Conservation (phyloP, 1,139 yeast species). For the Suhomyces bribrorum region DNA sequence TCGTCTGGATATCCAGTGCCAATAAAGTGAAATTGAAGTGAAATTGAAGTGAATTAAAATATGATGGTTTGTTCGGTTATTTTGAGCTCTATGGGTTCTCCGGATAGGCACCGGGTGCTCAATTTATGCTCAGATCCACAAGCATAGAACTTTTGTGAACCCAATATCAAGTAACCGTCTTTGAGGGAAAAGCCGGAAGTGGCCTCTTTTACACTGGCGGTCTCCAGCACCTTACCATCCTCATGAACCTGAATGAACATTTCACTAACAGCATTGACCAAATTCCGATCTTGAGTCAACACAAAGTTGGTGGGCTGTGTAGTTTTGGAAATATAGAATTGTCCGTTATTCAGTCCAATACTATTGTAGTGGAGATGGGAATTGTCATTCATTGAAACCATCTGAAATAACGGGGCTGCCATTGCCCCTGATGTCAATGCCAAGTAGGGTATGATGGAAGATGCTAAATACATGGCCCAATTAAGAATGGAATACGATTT, state of each 20-base stretch:
- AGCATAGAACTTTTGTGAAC: slow-evolving; percentile 10
- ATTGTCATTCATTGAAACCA: slow-evolving; percentile 9
- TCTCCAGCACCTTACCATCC: slow-evolving; percentile 23
- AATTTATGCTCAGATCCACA: slow-evolving; percentile 9
- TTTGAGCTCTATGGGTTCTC: slow-evolving; percentile 15
- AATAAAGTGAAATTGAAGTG: too few species aligned
- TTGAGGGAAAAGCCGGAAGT: slow-evolving; percentile 9
- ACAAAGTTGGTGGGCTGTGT: slow-evolving; percentile 5
- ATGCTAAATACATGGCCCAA: slow-evolving; percentile 13
- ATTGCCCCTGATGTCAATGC: slow-evolving; percentile 22
- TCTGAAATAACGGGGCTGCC: slow-evolving; percentile 23
- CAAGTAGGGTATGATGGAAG: slow-evolving; percentile 18
- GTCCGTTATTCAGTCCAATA: slow-evolving; percentile 6
- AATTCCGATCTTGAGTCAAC: slow-evolving; percentile 10
- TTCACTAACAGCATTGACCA: slow-evolving; percentile 8
- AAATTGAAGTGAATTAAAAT: not conserved
- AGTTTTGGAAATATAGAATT: slow-evolving; percentile 4
- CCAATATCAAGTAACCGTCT: slow-evolving; percentile 12
- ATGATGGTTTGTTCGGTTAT: slow-evolving; percentile 8
- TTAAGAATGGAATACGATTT: too few species aligned
- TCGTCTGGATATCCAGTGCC: too few species aligned
- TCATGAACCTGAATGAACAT: slow-evolving; percentile 6
- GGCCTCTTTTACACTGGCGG: slow-evolving; percentile 1
- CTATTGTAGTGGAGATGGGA: slow-evolving; percentile 9
- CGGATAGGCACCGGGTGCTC: slow-evolving; percentile 8